Conservation (phyloP, 1,139 yeast species). For the Sugiyamaella japonica region DNA sequence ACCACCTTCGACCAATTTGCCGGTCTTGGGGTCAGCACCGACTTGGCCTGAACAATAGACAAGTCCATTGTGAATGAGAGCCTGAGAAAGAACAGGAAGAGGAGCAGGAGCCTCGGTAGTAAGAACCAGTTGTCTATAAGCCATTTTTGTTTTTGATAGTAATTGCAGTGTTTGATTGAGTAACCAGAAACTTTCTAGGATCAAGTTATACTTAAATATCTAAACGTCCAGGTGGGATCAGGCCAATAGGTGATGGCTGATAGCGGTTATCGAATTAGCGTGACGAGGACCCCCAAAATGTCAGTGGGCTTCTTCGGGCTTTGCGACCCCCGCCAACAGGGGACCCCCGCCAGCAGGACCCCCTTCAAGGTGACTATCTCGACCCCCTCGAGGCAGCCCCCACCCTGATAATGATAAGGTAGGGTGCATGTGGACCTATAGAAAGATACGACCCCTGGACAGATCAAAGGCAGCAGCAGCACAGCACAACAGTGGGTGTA, state of each 20-base stretch:
- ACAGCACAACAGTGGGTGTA: background rate
- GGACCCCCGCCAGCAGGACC: background rate
- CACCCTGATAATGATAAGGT: background rate
- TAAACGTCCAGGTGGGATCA: too few relatives aligned
- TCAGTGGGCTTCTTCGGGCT: too few relatives aligned
- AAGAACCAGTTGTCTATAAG: constrained; percentile 27
- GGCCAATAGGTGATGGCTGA: too few relatives aligned
- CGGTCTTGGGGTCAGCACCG: constrained; percentile 45
- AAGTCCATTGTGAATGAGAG: constrained; percentile 50
- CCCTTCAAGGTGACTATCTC: background rate
- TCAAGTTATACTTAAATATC: background rate
- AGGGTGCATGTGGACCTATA: background rate
- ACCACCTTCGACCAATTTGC: constrained; percentile 35
- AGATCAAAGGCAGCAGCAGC: background rate
- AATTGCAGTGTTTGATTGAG: background rate
- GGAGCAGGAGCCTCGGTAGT: constrained; percentile 34
- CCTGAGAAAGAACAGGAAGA: constrained; percentile 46
- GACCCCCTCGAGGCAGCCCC: background rate
- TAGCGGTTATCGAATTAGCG: background rate
- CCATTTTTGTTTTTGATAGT: constrained; percentile 8
- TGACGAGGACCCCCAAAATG: background rate
- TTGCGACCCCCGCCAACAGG: background rate
- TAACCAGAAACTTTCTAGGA: background rate
- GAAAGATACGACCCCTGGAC: background rate
- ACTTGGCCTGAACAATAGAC: constrained; percentile 53